Percentiles rank a stretch among this genome's conserved stretches.
Evolutionary conservation across 179 eudicot genomes (phyloP).

Genomic region (Beta corolliflora): DNA sequence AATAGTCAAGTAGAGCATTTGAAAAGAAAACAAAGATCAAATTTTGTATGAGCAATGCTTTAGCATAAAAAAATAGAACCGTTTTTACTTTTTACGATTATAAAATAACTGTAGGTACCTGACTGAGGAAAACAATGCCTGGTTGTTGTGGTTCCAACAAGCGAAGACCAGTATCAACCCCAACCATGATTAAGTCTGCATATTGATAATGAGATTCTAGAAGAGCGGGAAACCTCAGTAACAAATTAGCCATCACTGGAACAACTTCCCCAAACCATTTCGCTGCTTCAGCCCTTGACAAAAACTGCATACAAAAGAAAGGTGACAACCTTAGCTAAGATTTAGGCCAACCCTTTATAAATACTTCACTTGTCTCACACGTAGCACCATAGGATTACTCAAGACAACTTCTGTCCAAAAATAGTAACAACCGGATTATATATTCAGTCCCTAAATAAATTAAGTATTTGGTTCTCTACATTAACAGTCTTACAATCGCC

Average conservation of each 20-base stretch:
- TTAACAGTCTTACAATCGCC: not conserved
- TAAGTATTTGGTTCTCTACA: not conserved
- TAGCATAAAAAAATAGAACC: not conserved
- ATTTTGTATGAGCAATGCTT: not conserved
- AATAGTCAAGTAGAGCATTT: not conserved
- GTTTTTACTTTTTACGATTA: not conserved
- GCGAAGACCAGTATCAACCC: slow-evolving; percentile 65
- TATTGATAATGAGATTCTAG: slow-evolving; percentile 70
- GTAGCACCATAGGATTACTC: not conserved
- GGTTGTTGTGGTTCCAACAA: slow-evolving; percentile 68
- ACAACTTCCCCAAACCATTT: slow-evolving; percentile 73
- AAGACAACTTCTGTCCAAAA: not conserved
- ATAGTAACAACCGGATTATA: not conserved
- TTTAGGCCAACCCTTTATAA: slow-evolving; percentile 2
- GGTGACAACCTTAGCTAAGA: slow-evolving; percentile 7
- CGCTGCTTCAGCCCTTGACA: slow-evolving; percentile 62
- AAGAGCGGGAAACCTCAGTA: slow-evolving; percentile 61
- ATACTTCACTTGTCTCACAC: not conserved
- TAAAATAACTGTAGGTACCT: slow-evolving; percentile 40
- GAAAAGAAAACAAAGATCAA: not conserved
- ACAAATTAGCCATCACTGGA: slow-evolving; percentile 64
- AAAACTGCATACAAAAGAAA: slow-evolving; percentile 41
- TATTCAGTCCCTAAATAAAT: not conserved
- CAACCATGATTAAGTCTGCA: slow-evolving; percentile 39
- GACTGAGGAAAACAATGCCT: slow-evolving; percentile 78